Percentiles rank a stretch among this genome's conserved stretches.
Conservation (phyloP, 768 basidiomycete genomes). For the Boletus sp. region DNA sequence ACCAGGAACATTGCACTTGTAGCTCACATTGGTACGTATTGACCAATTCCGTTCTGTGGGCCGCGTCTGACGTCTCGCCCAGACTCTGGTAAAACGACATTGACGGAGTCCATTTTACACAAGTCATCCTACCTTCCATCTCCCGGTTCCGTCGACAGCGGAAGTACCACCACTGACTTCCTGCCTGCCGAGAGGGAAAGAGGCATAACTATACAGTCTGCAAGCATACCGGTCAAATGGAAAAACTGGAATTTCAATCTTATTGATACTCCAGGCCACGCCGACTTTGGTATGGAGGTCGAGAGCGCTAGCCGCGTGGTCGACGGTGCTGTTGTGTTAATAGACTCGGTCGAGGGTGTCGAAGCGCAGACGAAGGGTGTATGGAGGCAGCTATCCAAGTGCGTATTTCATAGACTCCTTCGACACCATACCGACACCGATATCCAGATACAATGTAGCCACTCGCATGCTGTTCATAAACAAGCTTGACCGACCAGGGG, state of each 20-base stretch:
- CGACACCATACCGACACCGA: not conserved
- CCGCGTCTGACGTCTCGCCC: constrained; percentile 8
- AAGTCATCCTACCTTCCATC: constrained; percentile 67
- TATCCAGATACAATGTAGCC: constrained; percentile 67
- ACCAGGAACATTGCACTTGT: constrained; percentile 81
- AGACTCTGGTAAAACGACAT: constrained; percentile 90
- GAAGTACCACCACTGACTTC: constrained; percentile 89
- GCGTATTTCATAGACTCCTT: constrained; percentile 27
- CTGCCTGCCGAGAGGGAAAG: constrained; percentile 85
- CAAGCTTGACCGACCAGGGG: constrained; percentile 85
- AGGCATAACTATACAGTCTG: constrained; percentile 90
- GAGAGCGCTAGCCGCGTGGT: constrained; percentile 89
- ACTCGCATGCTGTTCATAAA: constrained; percentile 81
- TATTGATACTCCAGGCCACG: constrained; percentile 89
- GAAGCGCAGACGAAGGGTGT: constrained; percentile 89
- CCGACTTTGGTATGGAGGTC: constrained; percentile 96
- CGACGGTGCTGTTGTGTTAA: constrained; percentile 83
- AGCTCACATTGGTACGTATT: constrained; percentile 75
- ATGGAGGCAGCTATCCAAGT: constrained; percentile 86
- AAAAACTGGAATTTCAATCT: constrained; percentile 82
- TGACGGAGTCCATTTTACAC: constrained; percentile 83
- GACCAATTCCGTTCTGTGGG: not conserved
- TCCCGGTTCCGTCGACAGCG: constrained; percentile 83
- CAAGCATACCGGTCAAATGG: constrained; percentile 87
- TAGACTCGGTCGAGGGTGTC: constrained; percentile 90